phyloP scores from a whole-genome alignment of 2,329 filamentous ascomycete species.

The Colletotrichum cuscutae region DNA sequence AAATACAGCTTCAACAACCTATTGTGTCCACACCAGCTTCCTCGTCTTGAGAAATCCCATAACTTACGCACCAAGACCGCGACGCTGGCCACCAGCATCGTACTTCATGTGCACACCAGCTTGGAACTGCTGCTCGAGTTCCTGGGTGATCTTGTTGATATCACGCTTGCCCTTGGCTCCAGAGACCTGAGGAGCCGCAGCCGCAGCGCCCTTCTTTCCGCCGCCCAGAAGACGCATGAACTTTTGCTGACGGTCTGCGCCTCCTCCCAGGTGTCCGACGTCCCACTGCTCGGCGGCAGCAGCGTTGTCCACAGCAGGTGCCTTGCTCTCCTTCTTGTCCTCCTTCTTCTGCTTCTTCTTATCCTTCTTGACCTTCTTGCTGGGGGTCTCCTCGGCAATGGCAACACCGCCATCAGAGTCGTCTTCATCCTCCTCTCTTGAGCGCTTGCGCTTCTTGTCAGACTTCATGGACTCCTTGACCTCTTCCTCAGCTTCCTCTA shows the following conservation, averaged over 20 bases:
- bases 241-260: conserved; percentile 62
- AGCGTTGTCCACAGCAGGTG: conserved; percentile 28
- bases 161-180: conserved; percentile 42
- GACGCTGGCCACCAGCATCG: conserved; percentile 59
- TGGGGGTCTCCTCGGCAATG: conserved; percentile 38
- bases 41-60: not conserved
- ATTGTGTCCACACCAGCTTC: not conserved
- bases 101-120: conserved; percentile 66
- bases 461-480: conserved; percentile 38
- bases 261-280: conserved; percentile 62
- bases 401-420: conserved; percentile 34
- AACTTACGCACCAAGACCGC: conserved; percentile 62
- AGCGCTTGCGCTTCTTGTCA: conserved; percentile 40
- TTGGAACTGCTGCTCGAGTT: conserved; percentile 68
- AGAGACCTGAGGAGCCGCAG: conserved; percentile 28
- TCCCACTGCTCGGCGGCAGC: conserved; percentile 60
- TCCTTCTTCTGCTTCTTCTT: conserved; percentile 37
- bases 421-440: conserved; percentile 29
- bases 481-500: conserved; percentile 17
- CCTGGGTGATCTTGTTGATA: conserved; percentile 54
- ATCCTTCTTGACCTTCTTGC: conserved; percentile 41
- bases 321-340: conserved; percentile 37
- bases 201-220: conserved; percentile 53
- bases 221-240: conserved; percentile 67
- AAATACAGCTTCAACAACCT: conserved; percentile 16